Conservation (phyloP, 2,329 filamentous ascomycete genomes). For the Teratosphaeria epicoccoides region DNA sequence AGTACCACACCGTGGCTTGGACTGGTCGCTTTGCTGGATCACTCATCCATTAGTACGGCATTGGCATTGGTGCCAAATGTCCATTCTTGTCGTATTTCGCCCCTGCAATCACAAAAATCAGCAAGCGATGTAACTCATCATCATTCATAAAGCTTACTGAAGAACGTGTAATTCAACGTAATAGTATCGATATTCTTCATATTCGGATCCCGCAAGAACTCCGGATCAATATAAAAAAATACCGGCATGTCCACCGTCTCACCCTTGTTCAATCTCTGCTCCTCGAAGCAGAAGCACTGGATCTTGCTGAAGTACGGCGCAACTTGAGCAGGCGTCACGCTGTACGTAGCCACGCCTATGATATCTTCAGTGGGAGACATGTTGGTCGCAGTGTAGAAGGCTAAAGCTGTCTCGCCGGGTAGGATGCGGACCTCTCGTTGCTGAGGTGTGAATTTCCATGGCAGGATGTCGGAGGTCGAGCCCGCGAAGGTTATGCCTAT, state of each 20-base stretch:
- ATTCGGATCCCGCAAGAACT: slow-evolving; percentile 80
- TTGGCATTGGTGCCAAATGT: slow-evolving; percentile 49
- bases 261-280: slow-evolving; percentile 80
- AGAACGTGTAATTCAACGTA: slow-evolving; percentile 94
- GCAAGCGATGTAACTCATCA: not conserved
- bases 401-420: slow-evolving; percentile 89
- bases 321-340: slow-evolving; percentile 88
- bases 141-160: slow-evolving; percentile 57
- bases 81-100: slow-evolving; percentile 77
- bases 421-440: slow-evolving; percentile 93
- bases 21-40: no score
- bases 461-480: slow-evolving; percentile 85
- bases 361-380: slow-evolving; percentile 73
- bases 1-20: not conserved
- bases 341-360: slow-evolving; percentile 95
- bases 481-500: slow-evolving; percentile 76
- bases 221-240: slow-evolving; percentile 97
- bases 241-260: slow-evolving; percentile 99
- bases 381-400: slow-evolving; percentile 97
- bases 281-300: slow-evolving; percentile 98
- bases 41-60: slow-evolving; percentile 6
- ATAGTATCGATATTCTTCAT: slow-evolving; percentile 94
- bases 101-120: slow-evolving; percentile 39
- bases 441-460: slow-evolving; percentile 95
- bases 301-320: slow-evolving; percentile 99